Percentiles rank a stretch among this genome's conserved stretches.
Conservation (phyloP, 495 filamentous ascomycete species). For the Alectoria sarmentosa region DNA sequence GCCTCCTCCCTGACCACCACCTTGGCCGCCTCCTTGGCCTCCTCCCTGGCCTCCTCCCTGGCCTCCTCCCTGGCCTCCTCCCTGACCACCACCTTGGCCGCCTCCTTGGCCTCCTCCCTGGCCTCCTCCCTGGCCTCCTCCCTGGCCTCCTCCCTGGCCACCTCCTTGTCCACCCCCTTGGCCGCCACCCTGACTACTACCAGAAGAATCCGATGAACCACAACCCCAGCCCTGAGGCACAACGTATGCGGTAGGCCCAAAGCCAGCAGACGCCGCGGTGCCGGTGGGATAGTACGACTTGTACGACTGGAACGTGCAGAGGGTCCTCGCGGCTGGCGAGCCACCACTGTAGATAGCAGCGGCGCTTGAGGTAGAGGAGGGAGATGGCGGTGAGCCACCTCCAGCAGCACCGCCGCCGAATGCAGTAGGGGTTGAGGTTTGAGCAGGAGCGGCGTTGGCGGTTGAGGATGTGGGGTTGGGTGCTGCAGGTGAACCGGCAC, state of each 20-base stretch:
- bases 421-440: neutral
- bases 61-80: neutral
- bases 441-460: neutral
- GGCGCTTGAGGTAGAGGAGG: neutral
- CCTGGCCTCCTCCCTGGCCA: neutral
- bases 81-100: neutral
- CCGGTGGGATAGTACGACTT: neutral
- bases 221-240: slow-evolving; percentile 3
- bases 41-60: neutral
- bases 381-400: neutral
- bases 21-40: neutral
- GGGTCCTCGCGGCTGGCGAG: neutral
- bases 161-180: neutral
- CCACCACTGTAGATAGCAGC: neutral
- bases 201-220: neutral
- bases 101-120: neutral
- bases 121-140: neutral
- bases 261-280: neutral
- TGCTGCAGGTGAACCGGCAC: neutral
- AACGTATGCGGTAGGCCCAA: neutral
- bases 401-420: neutral
- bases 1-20: neutral
- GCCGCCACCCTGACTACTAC: neutral
- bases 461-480: neutral
- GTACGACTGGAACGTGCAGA: neutral